These are phyloP conservation scores for Barnettozyma populi DNA, from an alignment of 805 yeast genomes.

Conservation along the genomic window DNA sequence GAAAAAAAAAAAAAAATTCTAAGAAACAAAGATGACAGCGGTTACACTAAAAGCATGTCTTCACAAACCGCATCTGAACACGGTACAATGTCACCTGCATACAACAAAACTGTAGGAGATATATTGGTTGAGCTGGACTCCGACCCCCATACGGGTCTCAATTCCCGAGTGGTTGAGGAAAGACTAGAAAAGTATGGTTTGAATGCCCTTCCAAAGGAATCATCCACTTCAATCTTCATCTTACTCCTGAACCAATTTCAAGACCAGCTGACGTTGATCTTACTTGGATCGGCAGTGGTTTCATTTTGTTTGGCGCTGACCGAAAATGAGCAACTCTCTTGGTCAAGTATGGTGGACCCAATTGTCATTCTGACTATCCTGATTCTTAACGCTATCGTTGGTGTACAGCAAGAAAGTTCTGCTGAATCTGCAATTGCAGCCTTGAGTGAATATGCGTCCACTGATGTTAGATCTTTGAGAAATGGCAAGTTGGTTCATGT, in stretches of 20 bases:
- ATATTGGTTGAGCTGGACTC: conserved; percentile 13
- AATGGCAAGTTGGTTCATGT: conserved; percentile 37
- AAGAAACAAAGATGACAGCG: too few relatives aligned
- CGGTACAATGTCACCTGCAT: conserved; percentile 4
- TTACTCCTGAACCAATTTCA: conserved; percentile 33
- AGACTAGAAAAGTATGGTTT: conserved; percentile 19
- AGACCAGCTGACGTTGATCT: conserved; percentile 32
- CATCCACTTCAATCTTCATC: conserved; percentile 30
- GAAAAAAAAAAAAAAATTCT: neutral
- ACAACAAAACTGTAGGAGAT: conserved; percentile 8
- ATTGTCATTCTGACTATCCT: conserved; percentile 42
- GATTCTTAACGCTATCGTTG: conserved; percentile 41
- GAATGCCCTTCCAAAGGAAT: conserved; percentile 31
- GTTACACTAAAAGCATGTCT: neutral
- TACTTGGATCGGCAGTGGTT: conserved; percentile 29
- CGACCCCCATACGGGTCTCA: conserved; percentile 14
- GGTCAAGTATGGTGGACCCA: conserved; percentile 31
- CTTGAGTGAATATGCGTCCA: conserved; percentile 39
- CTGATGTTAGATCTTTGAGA: conserved; percentile 42
- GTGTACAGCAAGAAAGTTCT: conserved; percentile 44
- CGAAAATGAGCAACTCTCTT: conserved; percentile 26
- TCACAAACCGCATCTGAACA: neutral
- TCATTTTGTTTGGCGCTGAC: conserved; percentile 29
- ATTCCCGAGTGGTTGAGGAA: conserved; percentile 10
- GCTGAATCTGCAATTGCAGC: conserved; percentile 50